phyloP scores from a whole-genome alignment of 345 rosid species.

The Clarkia xantiana region DNA sequence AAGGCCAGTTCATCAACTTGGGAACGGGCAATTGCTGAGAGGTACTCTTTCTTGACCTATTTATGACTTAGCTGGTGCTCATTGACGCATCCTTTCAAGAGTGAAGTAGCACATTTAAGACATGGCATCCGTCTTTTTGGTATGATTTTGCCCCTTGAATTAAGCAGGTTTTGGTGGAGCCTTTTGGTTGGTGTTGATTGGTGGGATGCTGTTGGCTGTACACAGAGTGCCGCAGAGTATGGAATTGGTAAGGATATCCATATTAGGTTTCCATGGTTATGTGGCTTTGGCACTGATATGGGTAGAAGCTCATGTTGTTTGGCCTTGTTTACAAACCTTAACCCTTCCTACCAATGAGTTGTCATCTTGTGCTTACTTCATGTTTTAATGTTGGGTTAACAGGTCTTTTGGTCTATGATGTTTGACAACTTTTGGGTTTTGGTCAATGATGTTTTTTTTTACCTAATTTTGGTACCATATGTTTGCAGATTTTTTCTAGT shows the following conservation, averaged over 20 bases:
- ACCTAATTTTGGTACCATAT: too few relatives aligned
- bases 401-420: too few relatives aligned
- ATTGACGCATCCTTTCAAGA: not conserved
- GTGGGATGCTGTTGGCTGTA: conserved; percentile 99
- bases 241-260: conserved; percentile 52
- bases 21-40: conserved; percentile 99
- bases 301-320: too few relatives aligned
- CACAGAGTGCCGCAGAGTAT: conserved; percentile 99
- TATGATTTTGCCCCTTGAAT: conserved; percentile 5
- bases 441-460: too few relatives aligned
- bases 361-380: too few relatives aligned
- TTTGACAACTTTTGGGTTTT: too few relatives aligned
- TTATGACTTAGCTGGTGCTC: not conserved
- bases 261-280: not conserved
- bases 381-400: too few relatives aligned
- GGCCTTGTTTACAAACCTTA: too few relatives aligned
- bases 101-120: not conserved
- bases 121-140: not conserved
- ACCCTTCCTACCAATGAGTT: too few relatives aligned
- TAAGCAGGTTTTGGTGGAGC: conserved; percentile 98
- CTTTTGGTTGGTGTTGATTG: conserved; percentile 99
- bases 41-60: conserved; percentile 26
- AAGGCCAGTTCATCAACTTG: conserved; percentile 72
- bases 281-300: too few relatives aligned
- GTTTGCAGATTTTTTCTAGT: too few relatives aligned